Percentiles rank a stretch among this genome's conserved stretches.
Evolutionary conservation across 495 filamentous ascomycete species (phyloP).

Genomic region (Neurospora intermedia): DNA sequence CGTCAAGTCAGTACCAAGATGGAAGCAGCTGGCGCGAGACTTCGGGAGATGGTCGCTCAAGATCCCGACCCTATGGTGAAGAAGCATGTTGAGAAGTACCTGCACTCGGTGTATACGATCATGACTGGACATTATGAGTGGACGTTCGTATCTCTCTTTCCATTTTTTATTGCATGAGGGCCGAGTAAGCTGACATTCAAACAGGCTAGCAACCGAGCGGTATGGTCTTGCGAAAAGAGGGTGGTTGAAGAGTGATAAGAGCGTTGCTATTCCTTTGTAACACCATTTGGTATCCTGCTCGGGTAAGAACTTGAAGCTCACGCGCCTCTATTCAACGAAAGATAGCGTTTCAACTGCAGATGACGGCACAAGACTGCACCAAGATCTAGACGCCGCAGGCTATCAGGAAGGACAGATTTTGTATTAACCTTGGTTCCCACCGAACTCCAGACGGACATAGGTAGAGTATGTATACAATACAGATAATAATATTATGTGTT

Average conservation of each 20-base stretch:
- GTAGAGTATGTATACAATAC: background rate
- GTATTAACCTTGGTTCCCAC: background rate
- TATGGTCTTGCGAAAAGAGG: constrained; percentile 5
- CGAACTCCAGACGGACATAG: background rate
- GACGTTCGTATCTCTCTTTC: background rate
- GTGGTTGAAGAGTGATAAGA: constrained; percentile 3
- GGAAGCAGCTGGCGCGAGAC: background rate
- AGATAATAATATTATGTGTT: background rate
- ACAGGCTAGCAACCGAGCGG: constrained; percentile 1
- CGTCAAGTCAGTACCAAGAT: background rate
- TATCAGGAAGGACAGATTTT: background rate
- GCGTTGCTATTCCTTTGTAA: constrained; percentile 2
- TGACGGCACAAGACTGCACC: background rate
- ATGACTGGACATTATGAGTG: constrained; percentile 11
- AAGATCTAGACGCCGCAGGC: background rate
- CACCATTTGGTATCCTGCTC: background rate
- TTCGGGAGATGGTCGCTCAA: background rate
- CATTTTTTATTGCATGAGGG: background rate
- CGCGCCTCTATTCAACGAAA: background rate
- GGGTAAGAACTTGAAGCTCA: background rate
- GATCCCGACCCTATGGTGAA: background rate
- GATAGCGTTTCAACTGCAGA: background rate
- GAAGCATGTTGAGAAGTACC: background rate
- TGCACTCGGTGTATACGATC: background rate
- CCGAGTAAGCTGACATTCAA: background rate